phyloP scores from a whole-genome alignment of 2,329 filamentous ascomycete genomes.

The Cladosporium sp. region DNA sequence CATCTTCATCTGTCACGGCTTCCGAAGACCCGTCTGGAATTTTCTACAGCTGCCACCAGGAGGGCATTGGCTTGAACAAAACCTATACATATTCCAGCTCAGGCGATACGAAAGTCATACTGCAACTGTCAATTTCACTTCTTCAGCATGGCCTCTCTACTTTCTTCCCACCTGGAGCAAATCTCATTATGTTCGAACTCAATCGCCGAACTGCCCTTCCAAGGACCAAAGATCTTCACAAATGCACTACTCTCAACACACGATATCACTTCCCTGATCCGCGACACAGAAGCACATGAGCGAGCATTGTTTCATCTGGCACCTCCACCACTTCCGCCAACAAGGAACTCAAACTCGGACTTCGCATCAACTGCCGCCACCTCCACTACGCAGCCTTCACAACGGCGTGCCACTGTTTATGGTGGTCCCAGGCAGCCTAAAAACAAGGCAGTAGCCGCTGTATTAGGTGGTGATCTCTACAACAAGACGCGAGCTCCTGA shows the following conservation, averaged over 20 bases:
- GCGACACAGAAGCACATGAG: conserved; percentile 93
- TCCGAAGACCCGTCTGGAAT: background rate
- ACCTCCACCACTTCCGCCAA: conserved; percentile 55
- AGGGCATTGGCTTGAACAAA: background rate
- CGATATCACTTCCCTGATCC: conserved; percentile 92
- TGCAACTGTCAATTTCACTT: background rate
- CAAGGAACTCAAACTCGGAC: conserved; percentile 43
- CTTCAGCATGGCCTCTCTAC: conserved; percentile 39
- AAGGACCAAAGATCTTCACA: conserved; percentile 89
- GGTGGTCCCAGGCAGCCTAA: conserved; percentile 55
- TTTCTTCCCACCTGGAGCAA: conserved; percentile 52
- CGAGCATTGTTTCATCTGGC: conserved; percentile 92
- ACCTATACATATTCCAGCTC: background rate
- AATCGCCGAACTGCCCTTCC: conserved; percentile 62
- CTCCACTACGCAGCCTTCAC: background rate
- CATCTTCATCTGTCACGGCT: background rate
- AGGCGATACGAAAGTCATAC: background rate
- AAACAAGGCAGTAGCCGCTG: conserved; percentile 84
- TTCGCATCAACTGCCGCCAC: conserved; percentile 22
- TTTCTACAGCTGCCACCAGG: background rate
- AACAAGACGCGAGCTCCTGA: conserved; percentile 68
- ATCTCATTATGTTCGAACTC: conserved; percentile 51
- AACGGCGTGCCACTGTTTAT: conserved; percentile 52
- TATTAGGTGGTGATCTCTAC: conserved; percentile 84
- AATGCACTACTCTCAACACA: conserved; percentile 84